These are phyloP conservation scores for Fusarium irregulare DNA, from an alignment of 2,329 filamentous ascomycete species.

Conservation along the genomic window DNA sequence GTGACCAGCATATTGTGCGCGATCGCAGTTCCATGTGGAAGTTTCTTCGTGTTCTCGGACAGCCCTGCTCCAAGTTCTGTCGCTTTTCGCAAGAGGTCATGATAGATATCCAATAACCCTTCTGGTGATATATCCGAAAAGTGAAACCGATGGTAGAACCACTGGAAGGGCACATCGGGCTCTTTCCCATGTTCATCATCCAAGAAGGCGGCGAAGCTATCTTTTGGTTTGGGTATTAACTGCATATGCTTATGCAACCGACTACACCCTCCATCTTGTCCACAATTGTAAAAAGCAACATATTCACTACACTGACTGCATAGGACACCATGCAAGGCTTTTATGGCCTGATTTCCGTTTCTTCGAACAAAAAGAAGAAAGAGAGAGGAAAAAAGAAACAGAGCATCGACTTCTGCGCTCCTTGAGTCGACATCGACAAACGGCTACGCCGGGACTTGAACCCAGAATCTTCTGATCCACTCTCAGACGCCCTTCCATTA, in stretches of 20 bases:
- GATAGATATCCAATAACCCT: no score
- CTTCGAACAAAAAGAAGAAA: not conserved
- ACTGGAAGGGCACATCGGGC: not conserved
- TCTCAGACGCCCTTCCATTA: slow-evolving; percentile 3
- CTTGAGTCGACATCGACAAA: not conserved
- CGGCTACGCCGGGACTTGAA: slow-evolving; percentile 3
- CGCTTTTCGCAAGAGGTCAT: not conserved
- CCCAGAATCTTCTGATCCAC: slow-evolving; percentile 10
- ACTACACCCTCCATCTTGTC: slow-evolving; percentile 7
- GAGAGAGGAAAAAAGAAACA: not conserved
- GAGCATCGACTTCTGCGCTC: no score
- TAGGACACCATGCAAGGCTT: not conserved
- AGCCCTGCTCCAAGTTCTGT: not conserved
- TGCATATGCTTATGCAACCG: slow-evolving; percentile 13
- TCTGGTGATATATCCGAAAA: no score
- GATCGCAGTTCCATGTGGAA: not conserved
- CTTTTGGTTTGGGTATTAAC: not conserved
- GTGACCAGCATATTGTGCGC: slow-evolving; percentile 3
- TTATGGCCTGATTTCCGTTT: no score
- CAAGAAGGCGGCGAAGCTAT: not conserved
- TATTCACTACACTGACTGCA: accelerated
- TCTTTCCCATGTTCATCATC: accelerated
- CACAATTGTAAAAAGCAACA: not conserved
- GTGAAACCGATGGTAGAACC: not conserved
- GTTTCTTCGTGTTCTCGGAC: not conserved